These are phyloP conservation scores for Melampsora americana DNA, from an alignment of 1,284 basidiomycete species.

Conservation along the genomic window DNA sequence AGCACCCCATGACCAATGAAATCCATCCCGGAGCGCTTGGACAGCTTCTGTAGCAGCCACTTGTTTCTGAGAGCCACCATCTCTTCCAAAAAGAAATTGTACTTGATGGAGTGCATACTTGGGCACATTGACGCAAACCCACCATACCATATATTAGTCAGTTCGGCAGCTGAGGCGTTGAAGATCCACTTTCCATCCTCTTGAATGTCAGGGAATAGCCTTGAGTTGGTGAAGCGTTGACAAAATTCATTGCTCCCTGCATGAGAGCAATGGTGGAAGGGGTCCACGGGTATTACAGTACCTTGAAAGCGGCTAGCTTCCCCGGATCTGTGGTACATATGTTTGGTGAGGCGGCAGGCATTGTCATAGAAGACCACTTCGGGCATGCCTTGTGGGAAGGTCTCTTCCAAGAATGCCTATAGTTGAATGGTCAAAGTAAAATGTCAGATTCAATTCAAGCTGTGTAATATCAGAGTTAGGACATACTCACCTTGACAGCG, in stretches of 20 bases:
- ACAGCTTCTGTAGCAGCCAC: neutral
- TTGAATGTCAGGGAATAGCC: neutral
- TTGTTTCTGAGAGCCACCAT: neutral
- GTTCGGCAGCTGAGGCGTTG: neutral
- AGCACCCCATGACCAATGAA: too few species aligned
- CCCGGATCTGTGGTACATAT: neutral
- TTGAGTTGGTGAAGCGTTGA: neutral
- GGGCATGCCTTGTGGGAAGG: neutral
- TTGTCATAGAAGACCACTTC: constrained; percentile 2
- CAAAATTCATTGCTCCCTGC: neutral
- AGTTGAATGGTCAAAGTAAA: neutral
- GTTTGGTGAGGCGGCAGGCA: neutral
- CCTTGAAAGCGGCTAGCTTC: neutral
- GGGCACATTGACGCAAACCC: neutral
- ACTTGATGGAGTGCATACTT: neutral
- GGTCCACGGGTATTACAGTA: neutral
- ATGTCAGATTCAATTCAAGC: neutral
- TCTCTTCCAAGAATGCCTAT: neutral
- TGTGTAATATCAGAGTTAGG: neutral
- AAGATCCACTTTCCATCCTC: neutral
- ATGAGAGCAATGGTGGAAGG: neutral
- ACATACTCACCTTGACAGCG: neutral
- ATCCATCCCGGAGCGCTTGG: too few species aligned
- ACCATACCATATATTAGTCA: constrained; percentile 2
- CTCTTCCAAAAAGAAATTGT: neutral